A percentile compares a stretch with the other conserved stretches of the same genome.
phyloP scores from a whole-genome alignment of 495 filamentous ascomycete species.

The Hypoxylon lenormandii region DNA sequence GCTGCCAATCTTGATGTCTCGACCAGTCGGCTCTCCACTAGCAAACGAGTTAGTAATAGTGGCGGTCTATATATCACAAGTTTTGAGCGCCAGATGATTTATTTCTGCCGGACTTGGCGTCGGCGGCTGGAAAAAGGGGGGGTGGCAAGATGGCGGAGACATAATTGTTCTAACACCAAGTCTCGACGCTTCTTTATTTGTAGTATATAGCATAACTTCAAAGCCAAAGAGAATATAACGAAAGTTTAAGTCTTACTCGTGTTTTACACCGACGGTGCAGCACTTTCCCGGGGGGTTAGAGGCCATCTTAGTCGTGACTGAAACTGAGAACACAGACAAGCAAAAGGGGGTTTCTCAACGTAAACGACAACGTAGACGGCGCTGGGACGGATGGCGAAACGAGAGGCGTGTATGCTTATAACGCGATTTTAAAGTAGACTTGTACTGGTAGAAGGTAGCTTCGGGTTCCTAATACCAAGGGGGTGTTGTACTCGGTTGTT shows the following conservation, averaged over 20 bases:
- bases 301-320: conserved; percentile 57
- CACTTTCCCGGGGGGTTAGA: conserved; percentile 67
- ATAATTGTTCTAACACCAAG: background rate
- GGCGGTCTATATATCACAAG: too few species aligned
- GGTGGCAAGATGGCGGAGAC: background rate
- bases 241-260: conserved; percentile 48
- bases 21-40: conserved; percentile 56
- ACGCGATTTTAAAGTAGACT: background rate
- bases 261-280: conserved; percentile 65
- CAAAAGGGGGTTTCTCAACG: background rate
- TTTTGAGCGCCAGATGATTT: too few species aligned
- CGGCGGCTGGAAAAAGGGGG: too few species aligned
- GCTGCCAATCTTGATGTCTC: conserved; percentile 56
- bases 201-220: too few species aligned
- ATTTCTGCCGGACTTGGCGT: too few species aligned
- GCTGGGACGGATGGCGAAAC: background rate
- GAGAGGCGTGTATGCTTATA: background rate
- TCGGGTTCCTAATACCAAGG: background rate
- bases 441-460: background rate
- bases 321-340: background rate
- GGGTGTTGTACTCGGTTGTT: background rate
- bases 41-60: conserved; percentile 8
- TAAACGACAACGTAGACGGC: background rate
- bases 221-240: too few species aligned
- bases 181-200: too few species aligned